Evolutionary conservation across 169 alveolate genomes (phyloP).

Genomic region (Plasmodium coatneyi): DNA sequence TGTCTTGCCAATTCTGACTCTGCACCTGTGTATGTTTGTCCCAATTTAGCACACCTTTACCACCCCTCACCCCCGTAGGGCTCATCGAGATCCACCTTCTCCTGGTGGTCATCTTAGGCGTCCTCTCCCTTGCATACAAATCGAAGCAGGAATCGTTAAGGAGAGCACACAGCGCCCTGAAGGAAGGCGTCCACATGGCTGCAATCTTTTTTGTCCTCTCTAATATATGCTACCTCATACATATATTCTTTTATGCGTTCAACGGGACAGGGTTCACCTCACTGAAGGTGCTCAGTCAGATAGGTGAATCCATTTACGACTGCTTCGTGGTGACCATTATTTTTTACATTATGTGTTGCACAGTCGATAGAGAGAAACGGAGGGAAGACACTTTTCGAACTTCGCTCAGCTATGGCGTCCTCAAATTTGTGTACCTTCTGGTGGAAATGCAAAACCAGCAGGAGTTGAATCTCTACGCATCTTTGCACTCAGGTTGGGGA

Average conservation of each 20-base stretch:
- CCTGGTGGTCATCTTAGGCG: conserved; percentile 1
- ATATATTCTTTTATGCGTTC: conserved; percentile 33
- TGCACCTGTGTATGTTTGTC: no score
- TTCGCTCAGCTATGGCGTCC: conserved; percentile 17
- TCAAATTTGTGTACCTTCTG: conserved; percentile 40
- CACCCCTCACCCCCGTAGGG: background rate
- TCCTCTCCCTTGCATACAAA: conserved; percentile 22
- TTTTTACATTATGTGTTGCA: conserved; percentile 4
- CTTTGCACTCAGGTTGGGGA: conserved; percentile 27
- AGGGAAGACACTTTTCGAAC: conserved; percentile 23
- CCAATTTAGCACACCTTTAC: background rate
- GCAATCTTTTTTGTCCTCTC: conserved; percentile 33
- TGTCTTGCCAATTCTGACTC: background rate
- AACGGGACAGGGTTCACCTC: conserved; percentile 67
- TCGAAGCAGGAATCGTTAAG: background rate
- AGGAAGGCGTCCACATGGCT: conserved; percentile 22
- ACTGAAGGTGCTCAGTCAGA: conserved; percentile 67
- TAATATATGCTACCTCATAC: conserved; percentile 30
- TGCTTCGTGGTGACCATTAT: conserved; percentile 16
- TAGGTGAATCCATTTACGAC: conserved; percentile 52
- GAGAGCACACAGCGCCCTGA: background rate
- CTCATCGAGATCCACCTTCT: conserved; percentile 36
- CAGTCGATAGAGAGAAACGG: conserved; percentile 1
- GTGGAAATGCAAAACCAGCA: conserved; percentile 62
- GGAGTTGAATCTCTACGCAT: conserved; percentile 19